A percentile compares a stretch with the other conserved stretches of the same genome.
These are phyloP conservation scores for Ustilago nuda DNA, from an alignment of 1,284 basidiomycete species.

Conservation along the genomic window DNA sequence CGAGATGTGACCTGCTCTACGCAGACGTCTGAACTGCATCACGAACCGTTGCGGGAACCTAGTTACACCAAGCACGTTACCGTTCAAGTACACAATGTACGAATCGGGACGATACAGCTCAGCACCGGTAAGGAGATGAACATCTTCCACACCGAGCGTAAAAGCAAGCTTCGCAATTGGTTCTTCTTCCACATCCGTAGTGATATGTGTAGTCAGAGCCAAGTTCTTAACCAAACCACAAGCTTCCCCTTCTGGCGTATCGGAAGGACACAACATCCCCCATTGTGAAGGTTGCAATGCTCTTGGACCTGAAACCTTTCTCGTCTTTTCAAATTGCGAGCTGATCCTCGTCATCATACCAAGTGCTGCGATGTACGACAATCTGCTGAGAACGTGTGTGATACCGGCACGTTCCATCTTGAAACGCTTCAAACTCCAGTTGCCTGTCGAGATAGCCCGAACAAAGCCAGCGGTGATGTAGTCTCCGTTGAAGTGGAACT, in stretches of 20 bases:
- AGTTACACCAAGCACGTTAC: slow-evolving; percentile 92
- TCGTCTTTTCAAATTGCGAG: slow-evolving; percentile 98
- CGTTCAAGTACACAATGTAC: slow-evolving; percentile 97
- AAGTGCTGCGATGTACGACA: slow-evolving; percentile 95
- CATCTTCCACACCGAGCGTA: slow-evolving; percentile 97
- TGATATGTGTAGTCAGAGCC: slow-evolving; percentile 99
- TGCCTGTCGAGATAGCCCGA: slow-evolving; percentile 97
- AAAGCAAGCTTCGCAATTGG: slow-evolving; percentile 90
- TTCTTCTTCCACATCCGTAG: slow-evolving; percentile 96
- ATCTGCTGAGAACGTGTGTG: slow-evolving; percentile 95
- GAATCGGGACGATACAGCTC: slow-evolving; percentile 93
- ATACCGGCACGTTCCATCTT: slow-evolving; percentile 99
- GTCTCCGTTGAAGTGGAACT: slow-evolving; percentile 85
- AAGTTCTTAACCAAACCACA: slow-evolving; percentile 99
- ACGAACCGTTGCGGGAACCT: slow-evolving; percentile 88
- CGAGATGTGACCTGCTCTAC: slow-evolving; percentile 89
- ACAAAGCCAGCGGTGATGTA: slow-evolving; percentile 96
- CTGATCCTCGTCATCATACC: slow-evolving; percentile 99
- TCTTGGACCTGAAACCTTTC: slow-evolving; percentile 97
- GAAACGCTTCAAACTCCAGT: slow-evolving; percentile 99
- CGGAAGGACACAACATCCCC: slow-evolving; percentile 98
- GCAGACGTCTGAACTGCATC: slow-evolving; percentile 86
- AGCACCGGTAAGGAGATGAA: slow-evolving; percentile 88
- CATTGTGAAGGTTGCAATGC: slow-evolving; percentile 98
- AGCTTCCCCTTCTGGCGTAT: slow-evolving; percentile 99